Conservation (phyloP, 441 rosid genomes). For the Pelargonium australe region DNA sequence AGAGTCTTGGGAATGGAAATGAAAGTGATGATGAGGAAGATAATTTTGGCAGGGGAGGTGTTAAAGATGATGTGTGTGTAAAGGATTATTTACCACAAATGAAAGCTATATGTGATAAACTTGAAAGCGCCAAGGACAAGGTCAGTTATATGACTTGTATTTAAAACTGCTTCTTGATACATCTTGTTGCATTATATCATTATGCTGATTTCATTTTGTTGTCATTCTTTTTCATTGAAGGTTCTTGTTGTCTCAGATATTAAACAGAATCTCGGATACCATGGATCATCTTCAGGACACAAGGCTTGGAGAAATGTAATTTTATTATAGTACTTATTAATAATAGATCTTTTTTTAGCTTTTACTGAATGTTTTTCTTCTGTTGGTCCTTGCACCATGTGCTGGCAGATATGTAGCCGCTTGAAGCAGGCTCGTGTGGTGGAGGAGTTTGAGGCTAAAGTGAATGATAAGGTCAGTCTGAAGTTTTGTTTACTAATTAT, state of each 20-base stretch:
- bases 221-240: slow-evolving; percentile 31
- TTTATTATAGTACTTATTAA: slow-evolving; percentile 9
- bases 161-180: background rate
- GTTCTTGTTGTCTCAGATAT: slow-evolving; percentile 72
- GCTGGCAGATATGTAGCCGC: slow-evolving; percentile 47
- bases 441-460: slow-evolving; percentile 54
- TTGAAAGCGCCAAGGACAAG: slow-evolving; percentile 73
- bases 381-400: slow-evolving; percentile 20
- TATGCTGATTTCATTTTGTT: slow-evolving; percentile 21
- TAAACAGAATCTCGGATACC: slow-evolving; percentile 58
- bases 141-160: slow-evolving; percentile 28
- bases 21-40: slow-evolving; percentile 34
- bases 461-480: slow-evolving; percentile 54
- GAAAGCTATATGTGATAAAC: slow-evolving; percentile 76
- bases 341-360: slow-evolving; percentile 7
- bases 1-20: slow-evolving; percentile 26
- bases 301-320: slow-evolving; percentile 73
- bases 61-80: slow-evolving; percentile 53
- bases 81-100: slow-evolving; percentile 80
- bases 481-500: background rate
- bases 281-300: slow-evolving; percentile 44
- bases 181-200: slow-evolving; percentile 1
- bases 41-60: slow-evolving; percentile 31
- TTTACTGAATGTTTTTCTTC: slow-evolving; percentile 14
- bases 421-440: slow-evolving; percentile 53